Evolutionary conservation across 352 stramenopile genomes (phyloP), one percentile per base, ranked within the genome.

Genomic region (Globisporangium ultimum): DNA sequence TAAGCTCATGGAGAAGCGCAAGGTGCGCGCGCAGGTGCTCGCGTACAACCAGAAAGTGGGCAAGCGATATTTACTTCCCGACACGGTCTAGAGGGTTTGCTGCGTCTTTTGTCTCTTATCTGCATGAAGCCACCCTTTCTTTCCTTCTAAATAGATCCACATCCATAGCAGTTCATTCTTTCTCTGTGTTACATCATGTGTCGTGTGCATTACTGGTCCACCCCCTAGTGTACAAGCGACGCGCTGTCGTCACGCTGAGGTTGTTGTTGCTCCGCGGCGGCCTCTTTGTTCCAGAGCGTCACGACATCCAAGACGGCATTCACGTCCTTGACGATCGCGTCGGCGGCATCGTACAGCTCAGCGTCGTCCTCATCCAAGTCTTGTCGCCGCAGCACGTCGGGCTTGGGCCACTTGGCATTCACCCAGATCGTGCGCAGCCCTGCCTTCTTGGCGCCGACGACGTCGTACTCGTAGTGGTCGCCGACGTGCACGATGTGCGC

Each of bases 1-100:
- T 70, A 85, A 89, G 57, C 72, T 93, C 38, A 87, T 88, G 74
- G 66, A 77, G 53, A 90, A 91, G 77, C 80, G 82, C 50, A 88
- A 88, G 66, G 80, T 89, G 36, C 81, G 84, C 47, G 74, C 74
- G 28, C 55, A 89, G 51, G 77, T 82, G 17, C 65, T 93, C 49
- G 78, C 75, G 48, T 89, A 85, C 76, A 91, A 91, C 68, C 64
- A 67, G 55, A 86, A 88, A 55, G 74, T 88, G 34, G 81, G 81
- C 59, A 82, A 84, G 61, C 85, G 84, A 64, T 93, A 80, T 67
- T 53, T 91, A 53, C 64, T 91, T 18, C 82, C 82, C 2, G 59
- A 79, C 5, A 76, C 57, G 21, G 66, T 77, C 48, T 84, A 70
- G 24, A 28, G 24, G n/a, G 51, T 36, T 55, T 55, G n/a, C 45